Base-by-base conservation (phyloP, 805 yeast genomes). In the Spathaspora gorwiae region DNA sequence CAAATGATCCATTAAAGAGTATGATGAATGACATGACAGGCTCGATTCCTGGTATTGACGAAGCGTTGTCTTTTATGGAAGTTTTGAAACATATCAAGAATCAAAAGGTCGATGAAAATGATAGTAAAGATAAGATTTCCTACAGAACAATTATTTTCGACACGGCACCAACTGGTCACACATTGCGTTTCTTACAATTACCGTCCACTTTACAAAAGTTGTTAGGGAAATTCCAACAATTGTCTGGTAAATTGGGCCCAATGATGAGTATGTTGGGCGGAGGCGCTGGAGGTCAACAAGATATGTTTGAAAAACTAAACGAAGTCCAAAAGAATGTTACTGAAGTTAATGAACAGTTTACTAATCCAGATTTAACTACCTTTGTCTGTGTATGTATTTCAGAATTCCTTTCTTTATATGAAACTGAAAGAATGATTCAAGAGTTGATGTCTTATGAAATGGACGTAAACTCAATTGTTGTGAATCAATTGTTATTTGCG, bases 81-180 rank as follows among this genome's bases (percentile, higher is more conserved):
- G 98, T 94, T 31, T 80, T 94, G 77, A 94, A 94, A 65, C 98
- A 94, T 62, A 90, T 94, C 66, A 90, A 90, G 68, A 81, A 79
- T 53, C 94, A 87, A 68, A 60, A 60, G 42, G 51, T 49, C 12
- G 49, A 47, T 29, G 61, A 52, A 29, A 52, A 53, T 27, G 62
- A 52, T 11, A 45, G 50, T 10, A 57, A 53, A 26, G 54, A 55
- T 33, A 53, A 52, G 32, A 52, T 61, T 39, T 49, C 63, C 29
- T 94, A 86, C 63, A 89, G 87, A 54, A 89, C 96, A 7, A 90
- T 94, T 53, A 89, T 94, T 54, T 94, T 94, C 60, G 99, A 94
- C 66, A 94, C 99, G n/a, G 99, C 99, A 0, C 99, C 99, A 56
- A 94, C 99, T 0, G 99, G 99, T 33, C 99, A 94, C 68, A 94